Evolutionary conservation across 176 grass and related monocot genomes (phyloP).

Genomic region (Ampelocalamus luodianensis): DNA sequence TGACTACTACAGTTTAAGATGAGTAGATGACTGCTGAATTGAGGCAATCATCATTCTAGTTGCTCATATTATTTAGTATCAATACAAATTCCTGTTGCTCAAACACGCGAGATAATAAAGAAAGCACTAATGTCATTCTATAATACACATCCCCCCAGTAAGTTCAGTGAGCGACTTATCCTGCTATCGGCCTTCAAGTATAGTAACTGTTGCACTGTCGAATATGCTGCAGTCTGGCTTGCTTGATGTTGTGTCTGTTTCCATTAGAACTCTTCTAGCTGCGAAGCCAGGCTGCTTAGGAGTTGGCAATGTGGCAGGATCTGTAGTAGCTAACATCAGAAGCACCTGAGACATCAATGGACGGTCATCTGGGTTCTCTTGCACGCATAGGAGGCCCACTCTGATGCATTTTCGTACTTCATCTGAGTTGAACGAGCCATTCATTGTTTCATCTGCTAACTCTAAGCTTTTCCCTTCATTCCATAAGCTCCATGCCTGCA

Average conservation of each 20-base stretch:
- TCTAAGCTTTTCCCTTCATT: constrained; percentile 58
- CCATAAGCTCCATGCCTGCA: constrained; percentile 70
- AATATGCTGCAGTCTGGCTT: constrained; percentile 56
- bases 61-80: constrained; percentile 32
- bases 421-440: constrained; percentile 48
- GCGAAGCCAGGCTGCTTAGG: constrained; percentile 72
- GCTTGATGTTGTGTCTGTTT: constrained; percentile 54
- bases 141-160: constrained; percentile 24
- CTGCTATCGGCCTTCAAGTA: constrained; percentile 61
- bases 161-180: not conserved
- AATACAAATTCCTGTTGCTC: constrained; percentile 24
- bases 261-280: constrained; percentile 47
- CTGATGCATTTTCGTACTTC: constrained; percentile 55
- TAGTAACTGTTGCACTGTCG: constrained; percentile 45
- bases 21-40: not conserved
- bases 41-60: constrained; percentile 29
- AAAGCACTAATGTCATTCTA: constrained; percentile 3
- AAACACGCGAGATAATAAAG: constrained; percentile 22
- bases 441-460: constrained; percentile 62
- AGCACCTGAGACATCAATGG: constrained; percentile 66
- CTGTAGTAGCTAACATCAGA: constrained; percentile 58
- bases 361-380: constrained; percentile 69
- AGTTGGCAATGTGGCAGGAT: constrained; percentile 47
- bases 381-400: constrained; percentile 62
- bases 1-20: not conserved